Evolutionary conservation across 2,329 filamentous ascomycete species (phyloP), one percentile per base, ranked within the genome.

Genomic region (Xylaria sp.): DNA sequence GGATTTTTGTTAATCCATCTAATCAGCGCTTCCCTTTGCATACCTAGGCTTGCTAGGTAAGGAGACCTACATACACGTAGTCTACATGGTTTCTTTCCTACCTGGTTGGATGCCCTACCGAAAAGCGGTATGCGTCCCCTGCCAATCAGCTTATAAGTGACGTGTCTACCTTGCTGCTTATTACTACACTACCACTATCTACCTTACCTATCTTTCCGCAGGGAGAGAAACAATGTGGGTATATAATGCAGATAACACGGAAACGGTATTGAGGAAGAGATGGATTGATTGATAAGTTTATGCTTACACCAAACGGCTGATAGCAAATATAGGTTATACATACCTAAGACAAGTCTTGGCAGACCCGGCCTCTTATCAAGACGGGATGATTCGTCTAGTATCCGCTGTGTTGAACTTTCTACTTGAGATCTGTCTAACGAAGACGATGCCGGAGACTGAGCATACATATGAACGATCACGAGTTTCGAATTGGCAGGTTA

Each of bases 101-200:
- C 25, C 9, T 46, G 49, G 35, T 38, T 38, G 49, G 33, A 31
- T 33, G 35, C 33, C 49, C 49, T 17, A 51, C n/a, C n/a, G 33
- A 38, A 51, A 38, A 38, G 49, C 33, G 49, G 33, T 37, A 51
- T 25, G 33, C 14, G 3, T 6, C 12, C n/a, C n/a, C 49, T 51
- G 23, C 49, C 49, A 51, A 51, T 51, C 49, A 51, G 49, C 49
- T 25, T 45, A 54, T 49, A 37, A 47, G 35, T 60, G 49, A 60
- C 57, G 52, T 55, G 52, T 55, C 52, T 55, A 38, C 49, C 14
- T 25, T 51, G 49, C 33, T 51, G 33, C 33, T 51, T 51, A 51
- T 51, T 17, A 51, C 33, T n/a, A 38, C 28, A 9, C 49, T 25
- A 17, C 21, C 11, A 38, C 23, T 9, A 14, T 3, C 31, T 35